These are phyloP conservation scores for Chytriomyces sp. DNA, from an alignment of 192 early-diverging fungal species.

Conservation along the genomic window DNA sequence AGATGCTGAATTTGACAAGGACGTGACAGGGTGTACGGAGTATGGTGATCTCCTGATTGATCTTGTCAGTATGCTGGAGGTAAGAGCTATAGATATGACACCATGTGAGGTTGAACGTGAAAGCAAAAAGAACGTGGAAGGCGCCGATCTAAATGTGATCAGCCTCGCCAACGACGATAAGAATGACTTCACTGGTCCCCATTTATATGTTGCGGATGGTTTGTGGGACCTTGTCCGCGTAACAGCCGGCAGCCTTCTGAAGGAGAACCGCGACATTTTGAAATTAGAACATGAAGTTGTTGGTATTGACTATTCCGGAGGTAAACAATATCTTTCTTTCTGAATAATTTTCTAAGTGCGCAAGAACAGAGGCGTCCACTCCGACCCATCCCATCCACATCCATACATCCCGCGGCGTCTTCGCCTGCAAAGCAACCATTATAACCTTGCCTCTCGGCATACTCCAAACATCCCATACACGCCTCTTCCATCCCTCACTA, in stretches of 20 bases:
- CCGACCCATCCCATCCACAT: neutral
- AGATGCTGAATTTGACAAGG: neutral
- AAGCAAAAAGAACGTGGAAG: neutral
- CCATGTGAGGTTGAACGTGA: neutral
- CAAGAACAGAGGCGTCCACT: neutral
- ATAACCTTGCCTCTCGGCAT: slow-evolving; percentile 48
- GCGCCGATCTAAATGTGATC: slow-evolving; percentile 9
- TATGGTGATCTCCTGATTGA: neutral
- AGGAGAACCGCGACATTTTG: neutral
- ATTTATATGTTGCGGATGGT: slow-evolving; percentile 20
- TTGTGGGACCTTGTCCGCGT: slow-evolving; percentile 12
- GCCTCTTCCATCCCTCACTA: slow-evolving; percentile 39
- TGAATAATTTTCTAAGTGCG: neutral
- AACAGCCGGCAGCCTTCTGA: neutral
- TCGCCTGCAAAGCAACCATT: slow-evolving; percentile 36
- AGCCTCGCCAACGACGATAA: neutral
- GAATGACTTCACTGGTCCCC: slow-evolving; percentile 12
- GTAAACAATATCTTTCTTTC: neutral
- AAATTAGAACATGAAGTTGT: slow-evolving; percentile 9
- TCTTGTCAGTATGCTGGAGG: slow-evolving; percentile 15
- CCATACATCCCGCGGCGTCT: slow-evolving; percentile 8
- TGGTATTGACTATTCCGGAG: slow-evolving; percentile 18
- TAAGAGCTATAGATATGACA: neutral
- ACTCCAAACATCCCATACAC: slow-evolving; percentile 32
- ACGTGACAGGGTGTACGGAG: neutral